Evolutionary conservation across 768 basidiomycete genomes (phyloP), one percentile per base, ranked within the genome.

Genomic region (Melanogaster broomeanus): DNA sequence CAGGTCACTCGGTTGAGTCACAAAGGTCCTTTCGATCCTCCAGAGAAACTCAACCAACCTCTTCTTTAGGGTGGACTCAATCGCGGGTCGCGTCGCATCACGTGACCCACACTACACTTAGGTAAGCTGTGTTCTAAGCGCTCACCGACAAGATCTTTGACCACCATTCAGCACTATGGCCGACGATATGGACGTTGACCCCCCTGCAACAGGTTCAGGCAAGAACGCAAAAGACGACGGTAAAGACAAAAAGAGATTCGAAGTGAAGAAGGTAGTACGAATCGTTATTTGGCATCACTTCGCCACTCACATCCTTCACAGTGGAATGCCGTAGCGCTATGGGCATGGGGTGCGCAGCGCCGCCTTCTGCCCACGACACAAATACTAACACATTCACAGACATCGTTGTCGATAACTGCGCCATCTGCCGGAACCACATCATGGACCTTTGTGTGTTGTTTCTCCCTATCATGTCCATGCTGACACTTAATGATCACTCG

Each of bases 371-470:
- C 15, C 15, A 16, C 39, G 37, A 34, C 54, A 42, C 37, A 44
- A 53, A 49, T 28, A 48, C 35, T 65, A 35, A 64, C 56, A 19
- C 46, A 31, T 1, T 9, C 45, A 40, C 56, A 96, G 95, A 98
- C 69, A 98, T 98, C 65, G 94, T 97, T 53, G 96, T 98, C 51
- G 96, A 98, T 73, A 99, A 98, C 74, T 98, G 97, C 64, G 97
- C 97, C 45, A 99, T 99, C 76, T 99, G 97, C 80, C 85, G 94
- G 71, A 98, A 98, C 70, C 96, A 99, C 67, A 98, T 99, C 76
- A 99, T 99, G 97, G 97, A 99, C 72, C 87, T 98, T 40, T 99
- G 97, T 98, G 62, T 63, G 90, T 74, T 11, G 35, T 34, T 15
- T 35, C 44, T 45, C 27, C 3, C 28, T 9, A 31, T 45, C 25